A percentile compares a stretch with the other conserved stretches of the same genome.
Conservation (phyloP, 306 rosid species). For the Aeschynomene evenia region DNA sequence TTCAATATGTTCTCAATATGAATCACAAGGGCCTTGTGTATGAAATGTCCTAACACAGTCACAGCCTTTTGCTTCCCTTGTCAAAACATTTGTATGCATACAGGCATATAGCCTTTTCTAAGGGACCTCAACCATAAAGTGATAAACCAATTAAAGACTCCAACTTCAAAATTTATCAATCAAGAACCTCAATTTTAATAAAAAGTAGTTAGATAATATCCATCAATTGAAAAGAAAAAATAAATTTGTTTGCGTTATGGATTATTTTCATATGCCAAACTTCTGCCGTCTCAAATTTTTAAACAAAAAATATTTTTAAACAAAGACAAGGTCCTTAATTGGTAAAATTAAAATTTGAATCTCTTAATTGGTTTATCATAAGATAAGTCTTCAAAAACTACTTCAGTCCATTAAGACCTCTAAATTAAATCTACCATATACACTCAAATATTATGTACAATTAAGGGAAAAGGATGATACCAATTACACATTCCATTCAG, state of each 20-base stretch:
- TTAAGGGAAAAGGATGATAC: constrained; percentile 1
- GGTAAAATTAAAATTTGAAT: constrained; percentile 4
- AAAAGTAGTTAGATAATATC: background rate
- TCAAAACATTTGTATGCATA: background rate
- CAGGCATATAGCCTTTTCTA: no score
- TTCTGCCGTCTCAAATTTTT: background rate
- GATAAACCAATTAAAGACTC: constrained; percentile 1
- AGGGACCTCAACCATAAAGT: background rate
- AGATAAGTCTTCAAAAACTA: background rate
- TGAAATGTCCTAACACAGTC: background rate
- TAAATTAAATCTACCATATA: constrained; percentile 42
- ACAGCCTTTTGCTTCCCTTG: background rate
- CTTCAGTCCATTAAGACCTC: constrained; percentile 20
- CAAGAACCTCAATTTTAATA: background rate
- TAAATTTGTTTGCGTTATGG: background rate
- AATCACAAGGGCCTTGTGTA: background rate
- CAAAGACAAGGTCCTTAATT: constrained; percentile 22
- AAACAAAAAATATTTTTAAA: background rate
- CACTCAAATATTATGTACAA: constrained; percentile 41
- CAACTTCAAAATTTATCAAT: background rate
- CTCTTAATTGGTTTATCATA: constrained; percentile 22
- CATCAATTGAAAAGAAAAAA: background rate
- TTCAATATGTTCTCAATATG: background rate
- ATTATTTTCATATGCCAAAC: background rate
- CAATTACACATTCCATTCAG: constrained; percentile 10